These are phyloP conservation scores for Cucurbita argyrosperma DNA, from an alignment of 306 rosid genomes.

Conservation along the genomic window DNA sequence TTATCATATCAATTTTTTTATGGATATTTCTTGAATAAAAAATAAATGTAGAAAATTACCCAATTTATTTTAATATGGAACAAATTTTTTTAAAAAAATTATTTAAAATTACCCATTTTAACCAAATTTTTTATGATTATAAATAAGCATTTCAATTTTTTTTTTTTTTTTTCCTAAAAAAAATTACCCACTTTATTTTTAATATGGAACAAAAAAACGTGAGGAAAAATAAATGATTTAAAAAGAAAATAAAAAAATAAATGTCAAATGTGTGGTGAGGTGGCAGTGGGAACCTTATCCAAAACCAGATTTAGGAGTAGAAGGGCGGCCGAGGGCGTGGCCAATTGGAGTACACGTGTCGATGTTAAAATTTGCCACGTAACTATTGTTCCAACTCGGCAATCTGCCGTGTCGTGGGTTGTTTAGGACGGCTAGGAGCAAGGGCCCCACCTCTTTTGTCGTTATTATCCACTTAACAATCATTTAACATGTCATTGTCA, in stretches of 20 bases:
- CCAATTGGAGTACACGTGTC: constrained; percentile 6
- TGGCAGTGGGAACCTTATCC: not conserved
- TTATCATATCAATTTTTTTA: too few species aligned
- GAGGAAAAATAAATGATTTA: not conserved
- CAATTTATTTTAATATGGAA: too few species aligned
- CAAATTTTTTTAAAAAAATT: too few species aligned
- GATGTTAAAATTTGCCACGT: rapidly evolving
- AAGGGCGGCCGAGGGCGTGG: not conserved
- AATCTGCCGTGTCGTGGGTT: not conserved
- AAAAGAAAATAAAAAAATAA: not conserved
- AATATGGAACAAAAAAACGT: too few species aligned
- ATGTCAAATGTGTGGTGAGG: not conserved
- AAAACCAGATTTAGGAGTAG: not conserved
- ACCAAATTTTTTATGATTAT: too few species aligned
- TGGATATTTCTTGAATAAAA: too few species aligned
- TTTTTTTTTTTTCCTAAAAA: too few species aligned
- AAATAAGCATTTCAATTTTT: too few species aligned
- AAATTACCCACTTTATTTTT: too few species aligned
- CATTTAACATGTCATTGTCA: not conserved
- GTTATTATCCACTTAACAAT: not conserved
- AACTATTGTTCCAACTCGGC: too few species aligned
- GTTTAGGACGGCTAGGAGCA: not conserved
- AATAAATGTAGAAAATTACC: too few species aligned
- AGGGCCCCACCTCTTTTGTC: not conserved
- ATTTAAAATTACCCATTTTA: too few species aligned